phyloP scores from a whole-genome alignment of 306 rosid genomes.

The Canavalia ensiformis region DNA sequence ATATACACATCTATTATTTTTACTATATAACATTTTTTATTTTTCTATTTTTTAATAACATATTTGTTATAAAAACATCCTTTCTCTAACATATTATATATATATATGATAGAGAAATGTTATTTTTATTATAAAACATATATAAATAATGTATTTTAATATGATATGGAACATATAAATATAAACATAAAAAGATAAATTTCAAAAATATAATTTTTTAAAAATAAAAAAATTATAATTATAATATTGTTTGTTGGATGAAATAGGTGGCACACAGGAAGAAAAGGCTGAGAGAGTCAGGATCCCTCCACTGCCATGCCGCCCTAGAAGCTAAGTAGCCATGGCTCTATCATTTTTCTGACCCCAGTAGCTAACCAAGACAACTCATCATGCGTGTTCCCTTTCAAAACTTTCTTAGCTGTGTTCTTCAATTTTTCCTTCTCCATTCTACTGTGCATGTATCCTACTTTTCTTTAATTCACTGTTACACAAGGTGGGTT shows the following conservation, averaged over 20 bases:
- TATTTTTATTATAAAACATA: too few species aligned
- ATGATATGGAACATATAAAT: too few species aligned
- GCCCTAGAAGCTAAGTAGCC: conserved; percentile 54
- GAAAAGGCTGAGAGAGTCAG: conserved; percentile 36
- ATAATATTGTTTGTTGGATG: not conserved
- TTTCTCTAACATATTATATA: too few species aligned
- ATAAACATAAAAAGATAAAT: too few species aligned
- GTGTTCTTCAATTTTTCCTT: conserved; percentile 18
- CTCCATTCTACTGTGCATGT: conserved; percentile 35
- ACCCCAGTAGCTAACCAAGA: conserved; percentile 47
- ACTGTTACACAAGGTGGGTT: conserved; percentile 52
- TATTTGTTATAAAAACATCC: too few species aligned
- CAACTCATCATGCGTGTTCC: conserved; percentile 44
- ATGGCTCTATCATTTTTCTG: conserved; percentile 57
- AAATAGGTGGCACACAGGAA: conserved; percentile 12
- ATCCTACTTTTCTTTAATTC: conserved; percentile 42
- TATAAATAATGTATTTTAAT: too few species aligned
- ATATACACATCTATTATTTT: too few species aligned
- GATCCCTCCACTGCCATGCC: conserved; percentile 59
- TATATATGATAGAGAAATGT: too few species aligned
- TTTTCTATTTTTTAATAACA: too few species aligned
- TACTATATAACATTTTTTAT: too few species aligned
- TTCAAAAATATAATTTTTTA: too few species aligned
- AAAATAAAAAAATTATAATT: too few species aligned
- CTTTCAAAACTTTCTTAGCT: conserved; percentile 40